Evolutionary conservation across 1,284 basidiomycete species (phyloP), one percentile per base, ranked within the genome.

Genomic region (Cryptococcus wingfieldii): DNA sequence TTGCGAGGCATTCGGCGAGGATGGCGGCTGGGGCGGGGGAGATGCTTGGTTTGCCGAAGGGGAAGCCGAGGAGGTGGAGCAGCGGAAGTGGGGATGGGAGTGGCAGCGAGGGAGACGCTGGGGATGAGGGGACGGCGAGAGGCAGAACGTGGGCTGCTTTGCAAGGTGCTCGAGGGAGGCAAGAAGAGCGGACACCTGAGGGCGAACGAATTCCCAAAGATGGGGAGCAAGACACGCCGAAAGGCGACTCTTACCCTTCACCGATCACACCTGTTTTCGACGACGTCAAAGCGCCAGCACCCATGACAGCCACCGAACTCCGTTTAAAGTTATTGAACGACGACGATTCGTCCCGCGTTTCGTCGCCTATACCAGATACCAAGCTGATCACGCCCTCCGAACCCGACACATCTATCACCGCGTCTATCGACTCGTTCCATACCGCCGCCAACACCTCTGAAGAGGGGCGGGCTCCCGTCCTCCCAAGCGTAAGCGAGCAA

Each of bases 1-100:
- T 34, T 16, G 55, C 28, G 28, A 52, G n/a, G 61, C 63, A 19
- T n/a, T 31, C 46, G 5, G 27, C 46, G 4, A 42, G 31, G 31
- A 34, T 34, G 31, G 31, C 31, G 31, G 41, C n/a, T 42, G n/a
- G 41, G 12, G 7, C 41, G 23, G 41, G 41, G 41, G 41, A 18
- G 3, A 51, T 31, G 28, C 53, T 28, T 57, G 55, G 31, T 49
- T 55, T 42, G 8, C 25, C 16, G 34, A 50, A 38, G 3, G 31
- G 31, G 42, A 25, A 10, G 14, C 46, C 25, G 45, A 10, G 27
- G 19, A 7, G 45, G 23, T 23, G 45, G 45, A 46, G 45, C 9
- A 46, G 27, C 7, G 41, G 23, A n/a, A 23, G 13, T 16, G 41
- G 23, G 12, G 16, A 42, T 23, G 41, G n/a, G 41, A n/a, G 23